phyloP scores from a whole-genome alignment of 352 stramenopile species.

The Phytopythium helicoides region DNA sequence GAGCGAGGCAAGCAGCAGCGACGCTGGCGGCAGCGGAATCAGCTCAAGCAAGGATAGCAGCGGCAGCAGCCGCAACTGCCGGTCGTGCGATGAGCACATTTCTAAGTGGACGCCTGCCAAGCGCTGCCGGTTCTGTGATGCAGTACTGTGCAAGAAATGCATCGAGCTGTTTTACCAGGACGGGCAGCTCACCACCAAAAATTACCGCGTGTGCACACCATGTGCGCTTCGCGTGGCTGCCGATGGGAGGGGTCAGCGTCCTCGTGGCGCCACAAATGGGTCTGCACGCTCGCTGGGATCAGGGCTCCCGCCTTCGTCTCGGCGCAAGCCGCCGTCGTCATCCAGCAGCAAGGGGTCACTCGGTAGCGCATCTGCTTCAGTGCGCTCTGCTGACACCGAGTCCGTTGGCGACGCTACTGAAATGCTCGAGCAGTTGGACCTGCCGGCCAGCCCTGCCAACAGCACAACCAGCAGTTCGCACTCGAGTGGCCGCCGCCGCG shows the following conservation, averaged over 20 bases:
- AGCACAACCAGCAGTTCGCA: slow-evolving; percentile 17
- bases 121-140: slow-evolving; percentile 59
- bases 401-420: slow-evolving; percentile 19
- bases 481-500: slow-evolving; percentile 6
- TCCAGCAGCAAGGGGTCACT: slow-evolving; percentile 2
- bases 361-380: slow-evolving; percentile 10
- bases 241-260: not conserved
- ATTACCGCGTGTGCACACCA: slow-evolving; percentile 57
- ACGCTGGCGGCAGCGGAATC: slow-evolving; percentile 11
- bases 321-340: slow-evolving; percentile 3
- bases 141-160: slow-evolving; percentile 62
- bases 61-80: slow-evolving; percentile 29
- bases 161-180: slow-evolving; percentile 49
- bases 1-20: slow-evolving; percentile 8
- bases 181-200: slow-evolving; percentile 29
- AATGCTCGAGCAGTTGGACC: slow-evolving; percentile 8
- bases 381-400: slow-evolving; percentile 24
- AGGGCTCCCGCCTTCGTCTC: too few species aligned
- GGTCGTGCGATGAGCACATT: slow-evolving; percentile 46
- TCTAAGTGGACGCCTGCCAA: slow-evolving; percentile 67
- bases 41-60: slow-evolving; percentile 2
- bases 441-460: slow-evolving; percentile 10
- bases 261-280: not conserved
- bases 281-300: not conserved
- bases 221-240: slow-evolving; percentile 22